These are phyloP conservation scores for Chamaecyparis obtusa DNA, from an alignment of 75 land plant genomes.

Conservation along the genomic window DNA sequence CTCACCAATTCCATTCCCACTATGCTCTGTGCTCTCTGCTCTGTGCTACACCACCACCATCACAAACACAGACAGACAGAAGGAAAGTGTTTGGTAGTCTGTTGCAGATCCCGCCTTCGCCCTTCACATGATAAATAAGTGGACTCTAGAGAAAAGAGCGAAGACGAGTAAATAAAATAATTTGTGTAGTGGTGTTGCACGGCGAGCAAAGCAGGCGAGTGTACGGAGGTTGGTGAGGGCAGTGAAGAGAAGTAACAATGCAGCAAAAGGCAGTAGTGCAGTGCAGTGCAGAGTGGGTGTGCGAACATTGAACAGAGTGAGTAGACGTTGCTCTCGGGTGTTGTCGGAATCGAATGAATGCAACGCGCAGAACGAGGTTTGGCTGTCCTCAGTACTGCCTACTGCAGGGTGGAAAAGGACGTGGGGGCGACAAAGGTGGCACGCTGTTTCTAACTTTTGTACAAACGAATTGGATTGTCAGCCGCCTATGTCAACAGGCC, in stretches of 20 bases:
- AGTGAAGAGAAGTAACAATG: slow-evolving; percentile 6
- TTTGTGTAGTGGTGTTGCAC: neutral
- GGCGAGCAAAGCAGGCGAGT: neutral
- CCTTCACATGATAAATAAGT: too few species aligned
- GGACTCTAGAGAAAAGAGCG: too few species aligned
- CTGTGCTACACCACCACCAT: too few species aligned
- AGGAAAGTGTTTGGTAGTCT: too few species aligned
- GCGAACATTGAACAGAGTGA: neutral
- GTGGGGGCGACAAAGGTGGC: neutral
- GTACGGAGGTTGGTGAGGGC: neutral
- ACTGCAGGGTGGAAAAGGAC: neutral
- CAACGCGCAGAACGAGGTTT: neutral
- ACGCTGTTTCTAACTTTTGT: neutral
- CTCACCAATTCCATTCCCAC: too few species aligned
- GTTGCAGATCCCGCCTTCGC: too few species aligned
- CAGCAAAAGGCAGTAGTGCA: neutral
- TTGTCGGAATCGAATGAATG: neutral
- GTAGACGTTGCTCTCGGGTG: neutral
- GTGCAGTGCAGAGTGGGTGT: neutral
- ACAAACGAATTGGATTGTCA: neutral
- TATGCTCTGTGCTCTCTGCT: too few species aligned
- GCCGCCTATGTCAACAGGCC: neutral
- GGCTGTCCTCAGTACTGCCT: too few species aligned
- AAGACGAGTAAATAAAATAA: too few species aligned
- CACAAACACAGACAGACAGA: too few species aligned